Evolutionary conservation across 352 stramenopile genomes (phyloP).

Genomic region (Phytopythium montanum): DNA sequence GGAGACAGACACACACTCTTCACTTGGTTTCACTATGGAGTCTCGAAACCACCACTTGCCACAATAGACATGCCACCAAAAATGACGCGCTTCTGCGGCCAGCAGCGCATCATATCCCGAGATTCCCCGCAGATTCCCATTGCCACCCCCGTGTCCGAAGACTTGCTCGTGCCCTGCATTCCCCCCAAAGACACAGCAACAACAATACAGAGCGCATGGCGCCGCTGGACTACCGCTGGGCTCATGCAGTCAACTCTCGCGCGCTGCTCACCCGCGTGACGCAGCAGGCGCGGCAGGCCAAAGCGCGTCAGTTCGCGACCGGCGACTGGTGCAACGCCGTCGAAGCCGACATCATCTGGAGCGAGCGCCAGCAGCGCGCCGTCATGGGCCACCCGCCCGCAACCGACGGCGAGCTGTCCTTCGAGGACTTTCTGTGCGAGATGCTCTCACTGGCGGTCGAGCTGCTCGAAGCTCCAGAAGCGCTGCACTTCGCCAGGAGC

Average conservation of each 20-base stretch:
- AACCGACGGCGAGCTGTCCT: slow-evolving; percentile 43
- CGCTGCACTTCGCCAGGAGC: slow-evolving; percentile 1
- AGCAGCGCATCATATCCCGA: background rate
- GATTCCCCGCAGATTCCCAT: slow-evolving; percentile 3
- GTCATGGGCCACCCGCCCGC: slow-evolving; percentile 72
- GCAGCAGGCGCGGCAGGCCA: slow-evolving; percentile 22
- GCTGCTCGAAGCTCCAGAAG: slow-evolving; percentile 8
- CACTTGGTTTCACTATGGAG: background rate
- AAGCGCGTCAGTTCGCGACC: slow-evolving; percentile 12
- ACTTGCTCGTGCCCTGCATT: slow-evolving; percentile 4
- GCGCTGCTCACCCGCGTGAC: slow-evolving; percentile 26
- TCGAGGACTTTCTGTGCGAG: slow-evolving; percentile 38
- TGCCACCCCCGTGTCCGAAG: slow-evolving; percentile 14
- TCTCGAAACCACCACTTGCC: background rate
- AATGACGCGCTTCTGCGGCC: background rate
- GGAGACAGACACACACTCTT: background rate
- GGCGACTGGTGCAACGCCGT: slow-evolving; percentile 48
- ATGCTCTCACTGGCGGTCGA: slow-evolving; percentile 33
- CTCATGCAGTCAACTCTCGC: slow-evolving; percentile 58
- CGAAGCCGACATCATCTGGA: slow-evolving; percentile 74
- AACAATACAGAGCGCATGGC: slow-evolving; percentile 19
- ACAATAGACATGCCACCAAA: slow-evolving; percentile 1
- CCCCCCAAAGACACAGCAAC: background rate
- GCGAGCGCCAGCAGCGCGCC: slow-evolving; percentile 31
- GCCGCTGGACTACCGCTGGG: slow-evolving; percentile 59